Base-by-base conservation (phyloP, 1,284 basidiomycete species). In the Papiliotrema laurentii region DNA sequence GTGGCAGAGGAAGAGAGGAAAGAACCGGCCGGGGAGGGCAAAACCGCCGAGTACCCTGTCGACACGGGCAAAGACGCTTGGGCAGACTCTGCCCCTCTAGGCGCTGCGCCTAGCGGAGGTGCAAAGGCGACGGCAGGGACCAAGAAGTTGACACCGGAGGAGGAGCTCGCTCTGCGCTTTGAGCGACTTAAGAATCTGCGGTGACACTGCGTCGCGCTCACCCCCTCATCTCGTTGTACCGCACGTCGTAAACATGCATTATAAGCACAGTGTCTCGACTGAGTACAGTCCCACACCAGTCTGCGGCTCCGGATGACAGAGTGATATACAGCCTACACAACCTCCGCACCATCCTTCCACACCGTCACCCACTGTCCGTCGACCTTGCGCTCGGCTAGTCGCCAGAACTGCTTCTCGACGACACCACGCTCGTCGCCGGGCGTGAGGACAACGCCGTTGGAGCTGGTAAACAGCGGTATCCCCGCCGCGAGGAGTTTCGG, bases 391-490 rank as follows among this genome's bases (percentile, higher is more conserved):
- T 71, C 61, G 1, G 64, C 68, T 51, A 63, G 65, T 19, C 51
- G 53, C 63, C 71, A 75, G 28, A 55, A 60, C 36, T 64, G 54
- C 24, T 55, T 60, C 2, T 43, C 42, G 6, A 75, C 59, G 0
- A 54, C 19, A 3, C 72, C 71, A 0, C 54, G 40, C 19, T 55
- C 55, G 42, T 70, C 57, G 7, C 74, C 74, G 0, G 74, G 71
- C 0, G 69, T 69, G 7, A 75, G 55, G 2, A 75, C 59, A 13
- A 75, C 74, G 2, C 68, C 67, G 48, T 75, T 75, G 26, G 58
- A 53, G 11, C 65, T 66, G 2, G 65, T 52, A 51, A 65, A 75
- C 2, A 74, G 63, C 2, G 66, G 65, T 36, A 75, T 69, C 2
- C 59, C 53, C 13, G 63, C 58, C 1, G 51, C 45, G 2, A 71